Base-by-base conservation (phyloP, 2,329 filamentous ascomycete genomes). In the Verticillium klebahnii region DNA sequence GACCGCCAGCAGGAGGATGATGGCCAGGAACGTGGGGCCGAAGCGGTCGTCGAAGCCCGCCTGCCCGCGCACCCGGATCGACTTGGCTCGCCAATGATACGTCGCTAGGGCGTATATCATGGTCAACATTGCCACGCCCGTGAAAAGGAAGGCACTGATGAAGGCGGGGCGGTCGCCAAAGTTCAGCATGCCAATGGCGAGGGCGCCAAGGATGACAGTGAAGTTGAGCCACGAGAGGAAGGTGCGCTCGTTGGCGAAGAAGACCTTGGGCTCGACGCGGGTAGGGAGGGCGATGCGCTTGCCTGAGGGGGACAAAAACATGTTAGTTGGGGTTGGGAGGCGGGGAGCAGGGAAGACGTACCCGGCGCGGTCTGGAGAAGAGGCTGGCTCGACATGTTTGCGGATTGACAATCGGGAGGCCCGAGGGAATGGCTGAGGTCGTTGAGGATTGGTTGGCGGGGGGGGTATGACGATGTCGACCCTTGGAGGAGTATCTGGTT, bases 211-310 rank as follows among this genome's bases (percentile, higher is more conserved):
- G 78, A 99, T 94, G 73, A 99, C 93, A 76, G 93, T 97, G 84
- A 98, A 98, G 85, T 99, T 99, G 73, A 99, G 91, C 95, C 95
- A 99, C 78, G 93, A 97, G 72, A 99, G 88, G 77, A 99, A 99
- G 66, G 95, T 99, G 66, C 95, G 92, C 81, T 99, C 95, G 84
- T 99, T 99, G 80, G 95, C 95, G 84, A 99, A 99, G 87, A 98
- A 99, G 82, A 99, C 95, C 80, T 99, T 99, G 71, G 95, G 95
- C 79, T 99, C 95, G 78, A 99, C 94, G 69, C 95, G 93, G 64
- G 94, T 97, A 62, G 95, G 95, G 67, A 99, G 92, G 71, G 95
- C 94, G 75, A 99, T 98, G 74, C 94, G 92, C 82, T 99, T 99
- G 85, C 94, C 94, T 97, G 70, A 57, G n/a, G 23, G 39, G 23